Evolutionary conservation across 2,329 filamentous ascomycete genomes (phyloP).

Genomic region (Zasmidium citrigriseum): DNA sequence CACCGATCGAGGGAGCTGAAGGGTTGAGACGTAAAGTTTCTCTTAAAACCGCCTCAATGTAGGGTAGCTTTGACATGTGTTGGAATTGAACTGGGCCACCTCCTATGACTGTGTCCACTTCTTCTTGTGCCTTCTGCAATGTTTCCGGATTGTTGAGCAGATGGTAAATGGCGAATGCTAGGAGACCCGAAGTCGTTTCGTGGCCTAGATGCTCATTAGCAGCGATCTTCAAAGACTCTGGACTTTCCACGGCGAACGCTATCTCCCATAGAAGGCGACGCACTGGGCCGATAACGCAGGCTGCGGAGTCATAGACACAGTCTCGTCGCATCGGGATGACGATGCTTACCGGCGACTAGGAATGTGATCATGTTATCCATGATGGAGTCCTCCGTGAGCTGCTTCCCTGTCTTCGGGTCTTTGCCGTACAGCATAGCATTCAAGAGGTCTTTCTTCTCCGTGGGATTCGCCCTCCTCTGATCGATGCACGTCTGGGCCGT

Average conservation of each 20-base stretch:
- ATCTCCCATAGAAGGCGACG: too few species aligned
- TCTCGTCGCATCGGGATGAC: not conserved
- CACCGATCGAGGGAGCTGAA: constrained; percentile 51
- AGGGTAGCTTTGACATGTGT: constrained; percentile 65
- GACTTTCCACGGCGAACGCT: too few species aligned
- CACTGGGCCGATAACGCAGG: too few species aligned
- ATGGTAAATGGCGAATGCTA: constrained; percentile 67
- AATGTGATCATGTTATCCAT: constrained; percentile 70
- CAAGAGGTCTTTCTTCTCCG: constrained; percentile 64
- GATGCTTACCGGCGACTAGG: constrained; percentile 53
- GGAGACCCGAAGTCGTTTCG: constrained; percentile 68
- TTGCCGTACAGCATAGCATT: constrained; percentile 68
- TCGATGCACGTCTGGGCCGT: constrained; percentile 66
- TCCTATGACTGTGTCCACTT: constrained; percentile 68
- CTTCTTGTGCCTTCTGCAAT: constrained; percentile 63
- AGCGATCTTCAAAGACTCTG: too few species aligned
- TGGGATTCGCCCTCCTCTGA: constrained; percentile 65
- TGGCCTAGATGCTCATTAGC: too few species aligned
- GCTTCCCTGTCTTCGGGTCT: constrained; percentile 64
- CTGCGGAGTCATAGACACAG: too few species aligned
- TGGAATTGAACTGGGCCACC: constrained; percentile 58
- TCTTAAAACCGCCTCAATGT: constrained; percentile 64
- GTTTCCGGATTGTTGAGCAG: constrained; percentile 64
- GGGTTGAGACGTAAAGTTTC: constrained; percentile 66
- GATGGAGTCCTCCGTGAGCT: constrained; percentile 63